phyloP scores from a whole-genome alignment of 305 asterid species.

The Fraxinus xanthoxyloides region DNA sequence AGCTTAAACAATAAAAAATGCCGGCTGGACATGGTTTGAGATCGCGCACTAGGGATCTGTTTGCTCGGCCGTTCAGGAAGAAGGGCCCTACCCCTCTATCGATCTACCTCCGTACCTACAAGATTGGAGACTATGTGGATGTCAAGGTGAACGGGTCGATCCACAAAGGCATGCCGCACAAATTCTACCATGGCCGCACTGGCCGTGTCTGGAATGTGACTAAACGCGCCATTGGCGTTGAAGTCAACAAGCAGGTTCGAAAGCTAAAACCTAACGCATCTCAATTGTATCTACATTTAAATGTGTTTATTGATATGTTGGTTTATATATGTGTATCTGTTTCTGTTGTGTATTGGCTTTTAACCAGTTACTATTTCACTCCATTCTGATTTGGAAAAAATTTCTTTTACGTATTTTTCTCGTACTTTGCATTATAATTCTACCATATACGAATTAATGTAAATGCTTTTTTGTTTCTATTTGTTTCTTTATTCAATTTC shows the following conservation, averaged over 20 bases:
- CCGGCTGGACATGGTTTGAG: conserved; percentile 53
- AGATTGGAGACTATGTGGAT: conserved; percentile 48
- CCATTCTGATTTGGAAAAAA: background rate
- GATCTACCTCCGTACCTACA: conserved; percentile 42
- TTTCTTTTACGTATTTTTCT: background rate
- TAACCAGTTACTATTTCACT: background rate
- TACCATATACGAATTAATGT: background rate
- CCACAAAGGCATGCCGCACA: conserved; percentile 89
- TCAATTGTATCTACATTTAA: too few species aligned
- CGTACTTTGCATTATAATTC: background rate
- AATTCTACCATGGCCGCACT: conserved; percentile 87
- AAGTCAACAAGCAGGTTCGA: conserved; percentile 72
- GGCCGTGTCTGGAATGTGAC: conserved; percentile 88
- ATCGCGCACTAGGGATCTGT: conserved; percentile 41
- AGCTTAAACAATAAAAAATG: conserved; percentile 21
- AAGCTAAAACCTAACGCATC: background rate
- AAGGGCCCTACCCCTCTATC: conserved; percentile 50
- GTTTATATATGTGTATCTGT: background rate
- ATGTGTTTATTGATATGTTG: background rate
- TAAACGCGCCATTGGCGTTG: conserved; percentile 80
- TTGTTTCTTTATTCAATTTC: background rate
- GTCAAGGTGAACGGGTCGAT: conserved; percentile 51
- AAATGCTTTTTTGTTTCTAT: background rate
- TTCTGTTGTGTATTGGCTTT: background rate
- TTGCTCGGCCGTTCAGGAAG: conserved; percentile 46